Evolutionary conservation across 2,329 filamentous ascomycete species (phyloP), one percentile per base, ranked within the genome.

Genomic region (Rhytidhysteron rufulum): DNA sequence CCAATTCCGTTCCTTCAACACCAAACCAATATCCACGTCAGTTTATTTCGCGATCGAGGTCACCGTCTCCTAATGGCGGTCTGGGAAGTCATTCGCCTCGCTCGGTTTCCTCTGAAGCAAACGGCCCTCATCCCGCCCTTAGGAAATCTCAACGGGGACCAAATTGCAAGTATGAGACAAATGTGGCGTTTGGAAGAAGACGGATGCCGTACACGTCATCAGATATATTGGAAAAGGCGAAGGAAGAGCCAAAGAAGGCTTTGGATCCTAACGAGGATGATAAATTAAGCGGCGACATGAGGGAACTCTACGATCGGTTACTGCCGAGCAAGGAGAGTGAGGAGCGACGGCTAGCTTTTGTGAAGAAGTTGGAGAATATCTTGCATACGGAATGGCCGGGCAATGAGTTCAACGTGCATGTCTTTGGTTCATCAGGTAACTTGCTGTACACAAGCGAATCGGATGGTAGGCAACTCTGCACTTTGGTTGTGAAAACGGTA

Each of bases 341-440:
- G 54, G 73, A 79, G 44, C 83, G 88, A 50, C 78, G 91, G 44
- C 74, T 77, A 49, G 81, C 79, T 55, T 79, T 98, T 53, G 82
- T 96, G n/a, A 72, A 76, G 50, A 98, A 97, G 69, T 70, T 98
- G 56, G 86, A 95, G 66, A 83, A 78, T 51, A 80, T 97, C 30
- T 82, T 98, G 62, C 93, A 94, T 57, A 79, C 86, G 6, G 82
- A 94, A 60, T 98, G 91, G 88, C 93, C 93, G 1, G 88, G 86
- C 1, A 85, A 88, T 56, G 79, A 94, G 45, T 96, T 96, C 58
- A 83, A 80, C 51, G 93, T 96, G 25, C 85, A 93, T 63, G 81
- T 97, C 13, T 98, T 98, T 75, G 93, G 93, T n/a, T 97, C 93
- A 4, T 97, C 93, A 4, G 93, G 93, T 34, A 98, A 98, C 66